Evolutionary conservation across 768 basidiomycete genomes (phyloP), one percentile per base, ranked within the genome.

Genomic region (Boletus barrowsii): DNA sequence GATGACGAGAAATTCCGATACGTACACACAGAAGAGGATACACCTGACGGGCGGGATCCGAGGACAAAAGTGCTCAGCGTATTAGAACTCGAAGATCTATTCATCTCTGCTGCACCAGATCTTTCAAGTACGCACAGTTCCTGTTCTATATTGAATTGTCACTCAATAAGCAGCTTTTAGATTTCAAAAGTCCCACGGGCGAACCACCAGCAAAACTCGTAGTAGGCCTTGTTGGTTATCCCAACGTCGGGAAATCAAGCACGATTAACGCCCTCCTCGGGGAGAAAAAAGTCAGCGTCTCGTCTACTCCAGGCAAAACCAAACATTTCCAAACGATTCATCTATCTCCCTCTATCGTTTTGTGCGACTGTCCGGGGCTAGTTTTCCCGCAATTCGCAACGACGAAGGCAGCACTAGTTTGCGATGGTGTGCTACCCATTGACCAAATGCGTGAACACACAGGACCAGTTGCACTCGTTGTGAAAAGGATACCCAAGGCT

Each of bases 271-370:
- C 96, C 7, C 79, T 99, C 8, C 79, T 99, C 6, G 97, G 96
- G 36, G 89, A 93, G 69, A 96, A 97, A 76, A 93, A 91, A 79
- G 97, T 99, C 58, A 97, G 93, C 67, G 97, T 99, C 26, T 98
- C 96, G 5, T 86, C 96, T 0, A 99, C 97, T 0, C 97, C 97
- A 0, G 97, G 97, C 58, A 91, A 98, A 75, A 99, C 97, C 14
- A 99, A 99, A 68, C 96, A 99, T 72, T 98, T 98, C 74, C 97
- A 99, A 72, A 98, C 97, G 0, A 94, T 98, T 62, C 84, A 93
- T 64, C 80, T 99, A n/a, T 94, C 93, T 11, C 83, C 88, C 17
- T 77, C 83, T 3, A 87, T 98, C 40, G 77, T 87, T 43, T 82
- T 99, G 18, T 98, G 95, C 62, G 97, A 99, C 73, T 99, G 97